Base-by-base conservation (phyloP, 2,329 filamentous ascomycete species). In the Cladosporium colombiae region DNA sequence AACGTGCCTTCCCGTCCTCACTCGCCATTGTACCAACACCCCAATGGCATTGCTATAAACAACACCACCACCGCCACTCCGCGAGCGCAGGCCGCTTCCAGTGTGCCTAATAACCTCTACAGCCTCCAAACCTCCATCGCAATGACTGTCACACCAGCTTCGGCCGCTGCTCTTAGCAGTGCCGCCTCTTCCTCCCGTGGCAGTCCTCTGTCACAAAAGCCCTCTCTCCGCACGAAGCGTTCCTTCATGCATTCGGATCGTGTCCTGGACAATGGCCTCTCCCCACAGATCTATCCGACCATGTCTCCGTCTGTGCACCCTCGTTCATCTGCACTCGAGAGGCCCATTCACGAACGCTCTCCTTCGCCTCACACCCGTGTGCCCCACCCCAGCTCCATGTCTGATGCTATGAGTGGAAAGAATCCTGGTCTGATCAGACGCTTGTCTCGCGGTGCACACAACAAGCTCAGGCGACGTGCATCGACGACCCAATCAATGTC, bases 371-470 rank as follows among this genome's bases (percentile, higher is more conserved):
- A 74, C 52, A 66, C 80, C 14, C 76, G 76, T 35, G 73, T 77
- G n/a, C 78, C 76, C 21, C 76, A 78, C 46, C 77, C 80, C 29
- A 87, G 82, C 70, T 88, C 90, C 6, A 85, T 91, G 73, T 86
- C 85, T 57, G 88, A 91, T 67, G 84, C 84, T 62, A 75, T 87
- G 66, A 78, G 82, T 58, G 84, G 82, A 74, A 86, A 88, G 73
- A 86, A 85, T 40, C 66, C 89, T 3, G 85, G 85, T 59, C 79
- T 98, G 65, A 96, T 98, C 70, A 88, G 95, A 68, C 87, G 93
- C 68, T 82, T 97, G 25, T 98, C 95, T 35, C 91, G 91, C 72
- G 88, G 90, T 68, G 92, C 93, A 6, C 88, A 87, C 56, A 89
- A 87, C 78, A 89, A 84, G 79, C 89, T 83, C 76, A 85, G 89